Conservation (phyloP, 495 filamentous ascomycete species). For the Cryomyces minteri region DNA sequence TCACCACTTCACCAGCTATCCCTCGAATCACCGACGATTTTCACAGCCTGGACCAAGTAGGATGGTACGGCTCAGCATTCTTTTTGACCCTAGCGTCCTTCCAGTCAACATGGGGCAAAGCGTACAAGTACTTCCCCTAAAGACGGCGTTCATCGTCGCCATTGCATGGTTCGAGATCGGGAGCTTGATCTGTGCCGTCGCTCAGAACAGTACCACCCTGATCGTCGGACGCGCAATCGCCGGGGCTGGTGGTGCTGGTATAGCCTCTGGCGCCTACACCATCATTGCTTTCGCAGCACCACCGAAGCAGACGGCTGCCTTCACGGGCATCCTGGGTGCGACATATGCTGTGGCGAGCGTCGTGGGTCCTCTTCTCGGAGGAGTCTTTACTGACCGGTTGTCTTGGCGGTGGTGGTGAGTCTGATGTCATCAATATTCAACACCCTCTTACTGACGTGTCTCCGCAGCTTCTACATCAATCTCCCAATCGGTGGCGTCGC, state of each 20-base stretch:
- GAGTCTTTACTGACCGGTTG: slow-evolving; percentile 25
- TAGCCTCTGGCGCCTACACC: slow-evolving; percentile 12
- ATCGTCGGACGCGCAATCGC: slow-evolving; percentile 13
- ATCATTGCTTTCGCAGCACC: slow-evolving; percentile 16
- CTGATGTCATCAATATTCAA: not conserved
- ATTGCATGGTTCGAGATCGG: slow-evolving; percentile 7
- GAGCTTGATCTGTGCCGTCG: slow-evolving; percentile 5
- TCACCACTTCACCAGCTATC: slow-evolving; percentile 28
- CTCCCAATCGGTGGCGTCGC: slow-evolving; percentile 29
- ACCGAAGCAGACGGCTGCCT: slow-evolving; percentile 19
- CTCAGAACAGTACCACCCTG: slow-evolving; percentile 7
- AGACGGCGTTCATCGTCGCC: slow-evolving; percentile 13
- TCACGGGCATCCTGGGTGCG: slow-evolving; percentile 23
- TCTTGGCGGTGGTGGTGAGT: slow-evolving; percentile 31
- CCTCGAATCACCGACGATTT: slow-evolving; percentile 33
- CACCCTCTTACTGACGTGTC: not conserved
- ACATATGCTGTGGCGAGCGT: slow-evolving; percentile 24
- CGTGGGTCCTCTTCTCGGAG: slow-evolving; percentile 29
- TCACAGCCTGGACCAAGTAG: slow-evolving; percentile 24
- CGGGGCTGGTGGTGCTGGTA: slow-evolving; percentile 12
- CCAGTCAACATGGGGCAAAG: slow-evolving; percentile 32
- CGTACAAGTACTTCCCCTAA: slow-evolving; percentile 33
- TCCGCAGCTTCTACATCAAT: slow-evolving; percentile 32
- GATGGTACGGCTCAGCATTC: slow-evolving; percentile 39
- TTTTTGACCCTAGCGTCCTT: slow-evolving; percentile 34